phyloP scores from a whole-genome alignment of 257 asterid genomes.

The Scutellaria minor region DNA sequence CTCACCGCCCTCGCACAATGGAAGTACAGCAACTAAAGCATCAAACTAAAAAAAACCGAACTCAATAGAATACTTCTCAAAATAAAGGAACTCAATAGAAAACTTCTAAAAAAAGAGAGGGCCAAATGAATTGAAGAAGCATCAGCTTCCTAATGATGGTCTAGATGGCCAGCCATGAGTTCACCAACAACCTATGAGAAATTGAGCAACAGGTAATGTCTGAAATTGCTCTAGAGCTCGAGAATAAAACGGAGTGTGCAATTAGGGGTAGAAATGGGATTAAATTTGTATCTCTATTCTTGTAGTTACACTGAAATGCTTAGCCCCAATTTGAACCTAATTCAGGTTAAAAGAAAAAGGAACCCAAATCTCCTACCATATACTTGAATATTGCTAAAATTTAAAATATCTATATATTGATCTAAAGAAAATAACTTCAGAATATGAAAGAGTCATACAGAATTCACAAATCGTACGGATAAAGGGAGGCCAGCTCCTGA shows the following conservation, averaged over 20 bases:
- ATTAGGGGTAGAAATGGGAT: not conserved
- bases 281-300: not conserved
- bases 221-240: not conserved
- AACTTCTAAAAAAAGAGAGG: not conserved
- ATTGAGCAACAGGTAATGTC: not conserved
- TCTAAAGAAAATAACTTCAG: not conserved
- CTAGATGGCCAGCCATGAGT: not conserved
- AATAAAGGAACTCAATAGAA: not conserved
- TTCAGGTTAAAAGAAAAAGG: no score
- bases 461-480: not conserved
- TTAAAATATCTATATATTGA: not conserved
- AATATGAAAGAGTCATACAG: not conserved
- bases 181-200: slow-evolving; percentile 2
- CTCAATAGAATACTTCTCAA: not conserved
- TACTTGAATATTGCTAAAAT: not conserved
- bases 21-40: slow-evolving; percentile 87
- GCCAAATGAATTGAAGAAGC: slow-evolving; percentile 23
- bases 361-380: no score
- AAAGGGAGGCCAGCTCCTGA: slow-evolving; percentile 1
- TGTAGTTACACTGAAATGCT: not conserved
- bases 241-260: not conserved
- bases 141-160: slow-evolving; percentile 9
- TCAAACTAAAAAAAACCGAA: slow-evolving; percentile 60
- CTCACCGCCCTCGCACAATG: slow-evolving; percentile 84
- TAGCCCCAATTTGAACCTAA: not conserved